Evolutionary conservation across 176 grass and related monocot genomes (phyloP).

Genomic region (Areca catechu): DNA sequence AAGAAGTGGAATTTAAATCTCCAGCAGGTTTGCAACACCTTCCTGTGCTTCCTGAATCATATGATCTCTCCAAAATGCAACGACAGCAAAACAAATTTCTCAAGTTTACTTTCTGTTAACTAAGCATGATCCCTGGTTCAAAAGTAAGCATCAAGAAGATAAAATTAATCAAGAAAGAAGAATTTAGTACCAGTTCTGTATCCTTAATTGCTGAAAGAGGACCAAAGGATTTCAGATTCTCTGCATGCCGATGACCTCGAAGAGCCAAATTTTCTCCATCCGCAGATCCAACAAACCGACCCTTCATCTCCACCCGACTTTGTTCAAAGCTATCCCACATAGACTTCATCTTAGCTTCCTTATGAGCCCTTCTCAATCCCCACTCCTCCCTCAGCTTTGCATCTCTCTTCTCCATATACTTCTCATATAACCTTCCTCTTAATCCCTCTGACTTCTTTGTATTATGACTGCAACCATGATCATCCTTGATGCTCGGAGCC

Average conservation of each 20-base stretch:
- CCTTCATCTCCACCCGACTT: background rate
- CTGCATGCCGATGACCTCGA: background rate
- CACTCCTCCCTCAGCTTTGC: conserved; percentile 34
- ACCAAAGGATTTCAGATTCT: conserved; percentile 1
- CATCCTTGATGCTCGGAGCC: too few species aligned
- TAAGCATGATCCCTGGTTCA: too few species aligned
- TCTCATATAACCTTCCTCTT: conserved; percentile 43
- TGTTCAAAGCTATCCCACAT: background rate
- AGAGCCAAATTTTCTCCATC: background rate
- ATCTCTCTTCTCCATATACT: conserved; percentile 45
- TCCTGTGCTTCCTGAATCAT: too few species aligned
- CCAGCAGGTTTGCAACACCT: too few species aligned
- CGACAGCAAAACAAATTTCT: too few species aligned
- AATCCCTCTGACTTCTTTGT: background rate
- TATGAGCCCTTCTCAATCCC: conserved; percentile 10
- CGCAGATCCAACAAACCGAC: background rate
- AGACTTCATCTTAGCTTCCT: conserved; percentile 16
- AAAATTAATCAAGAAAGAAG: background rate
- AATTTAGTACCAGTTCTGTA: conserved; percentile 3
- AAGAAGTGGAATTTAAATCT: too few species aligned
- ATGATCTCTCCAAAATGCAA: too few species aligned
- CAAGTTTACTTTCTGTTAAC: too few species aligned
- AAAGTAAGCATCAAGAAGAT: too few species aligned
- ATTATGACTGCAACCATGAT: background rate
- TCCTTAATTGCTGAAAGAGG: background rate